Conservation (phyloP, 2,329 filamentous ascomycete genomes). For the Arthrinium puccinioides region DNA sequence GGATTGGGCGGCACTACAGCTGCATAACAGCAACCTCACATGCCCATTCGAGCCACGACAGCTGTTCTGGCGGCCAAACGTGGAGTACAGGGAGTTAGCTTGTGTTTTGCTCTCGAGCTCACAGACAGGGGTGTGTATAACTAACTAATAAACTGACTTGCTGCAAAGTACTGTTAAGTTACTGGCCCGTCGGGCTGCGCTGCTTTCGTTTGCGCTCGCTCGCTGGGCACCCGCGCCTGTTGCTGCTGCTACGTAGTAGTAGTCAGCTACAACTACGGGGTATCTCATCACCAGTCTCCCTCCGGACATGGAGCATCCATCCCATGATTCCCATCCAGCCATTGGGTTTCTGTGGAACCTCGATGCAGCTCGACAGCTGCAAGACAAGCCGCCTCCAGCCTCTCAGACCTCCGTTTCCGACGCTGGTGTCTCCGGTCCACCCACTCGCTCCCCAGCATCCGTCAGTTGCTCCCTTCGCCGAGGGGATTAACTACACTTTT, state of each 20-base stretch:
- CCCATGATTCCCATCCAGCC: constrained; percentile 1
- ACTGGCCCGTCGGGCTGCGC: too few relatives aligned
- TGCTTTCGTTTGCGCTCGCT: too few relatives aligned
- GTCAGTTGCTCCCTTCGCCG: too few relatives aligned
- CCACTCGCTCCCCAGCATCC: too few relatives aligned
- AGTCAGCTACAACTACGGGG: too few relatives aligned
- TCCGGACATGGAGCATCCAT: too few relatives aligned
- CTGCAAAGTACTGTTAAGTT: too few relatives aligned
- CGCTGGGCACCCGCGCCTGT: neutral
- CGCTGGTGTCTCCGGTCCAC: neutral
- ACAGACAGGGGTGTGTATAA: too few relatives aligned
- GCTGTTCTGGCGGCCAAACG: constrained; percentile 21
- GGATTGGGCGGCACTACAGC: constrained; percentile 26
- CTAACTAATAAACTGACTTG: too few relatives aligned
- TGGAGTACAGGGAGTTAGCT: constrained; percentile 14
- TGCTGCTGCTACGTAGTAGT: too few relatives aligned
- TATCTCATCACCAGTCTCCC: too few relatives aligned
- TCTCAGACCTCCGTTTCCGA: constrained; percentile 4
- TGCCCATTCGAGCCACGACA: constrained; percentile 30
- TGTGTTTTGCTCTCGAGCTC: neutral
- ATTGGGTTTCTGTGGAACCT: constrained; percentile 6
- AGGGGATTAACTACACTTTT: neutral
- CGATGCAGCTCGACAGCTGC: constrained; percentile 8
- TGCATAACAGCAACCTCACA: constrained; percentile 25
- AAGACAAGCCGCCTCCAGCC: constrained; percentile 4